Evolutionary conservation across 441 rosid genomes (phyloP), one percentile per base, ranked within the genome.

Genomic region (Melastoma candidum): DNA sequence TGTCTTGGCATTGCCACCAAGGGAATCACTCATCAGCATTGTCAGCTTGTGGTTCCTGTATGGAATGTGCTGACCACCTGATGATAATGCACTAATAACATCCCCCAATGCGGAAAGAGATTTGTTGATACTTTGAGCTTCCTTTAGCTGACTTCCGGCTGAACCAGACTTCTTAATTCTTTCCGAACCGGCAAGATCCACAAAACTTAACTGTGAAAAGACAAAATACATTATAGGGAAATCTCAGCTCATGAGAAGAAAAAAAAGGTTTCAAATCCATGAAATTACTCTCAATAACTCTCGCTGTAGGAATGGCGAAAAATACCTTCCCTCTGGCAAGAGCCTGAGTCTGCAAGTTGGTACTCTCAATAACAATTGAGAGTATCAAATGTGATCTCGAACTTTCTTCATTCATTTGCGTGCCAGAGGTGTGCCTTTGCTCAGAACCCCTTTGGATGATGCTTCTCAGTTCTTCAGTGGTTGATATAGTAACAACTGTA

Each of bases 181-280:
- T 73, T 93, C 99, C 0, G 97, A 89, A 61, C 99, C 99, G 52
- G 97, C 97, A 65, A 93, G 97, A 64, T 93, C 97, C 44, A 89
- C 99, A 73, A 89, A 89, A 65, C 96, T 89, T 64, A 93, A 55
- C 97, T 82, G 83, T 77, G 73, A 26, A 72, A 46, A 50, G 7
- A 7, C 6, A 36, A 36, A 6, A 0, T 36, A 11, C 53, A n/a
- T 8, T 26, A 14, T 27, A n/a, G 36, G 10, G 47, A 17, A 63
- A 57, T 25, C 26, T 47, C 51, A 17, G 11, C 24, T 29, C 29
- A 26, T 9, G 24, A 13, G 48, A 53, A n/a, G 24, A 25, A 44
- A 3, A 39, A 58, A 8, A 44, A 17, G 22, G 22, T 13, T 26
- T n/a, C n/a, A n/a, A 59, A 60, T 1, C 14, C 25, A n/a, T 52